Percentiles rank a stretch among this genome's conserved stretches.
Conservation (phyloP, 2,329 filamentous ascomycete genomes). For the Fusarium lyarnte region DNA sequence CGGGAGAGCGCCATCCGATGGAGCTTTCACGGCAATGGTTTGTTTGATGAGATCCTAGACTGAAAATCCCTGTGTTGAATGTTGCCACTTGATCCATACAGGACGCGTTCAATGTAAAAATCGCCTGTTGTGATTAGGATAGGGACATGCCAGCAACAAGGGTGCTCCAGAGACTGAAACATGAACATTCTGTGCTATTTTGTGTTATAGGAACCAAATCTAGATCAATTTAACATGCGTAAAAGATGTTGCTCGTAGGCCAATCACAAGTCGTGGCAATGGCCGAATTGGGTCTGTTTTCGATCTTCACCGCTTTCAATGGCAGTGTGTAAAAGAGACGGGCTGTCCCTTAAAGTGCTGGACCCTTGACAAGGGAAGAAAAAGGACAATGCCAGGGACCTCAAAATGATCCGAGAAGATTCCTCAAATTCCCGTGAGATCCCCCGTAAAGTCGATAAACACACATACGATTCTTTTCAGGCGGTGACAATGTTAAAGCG, state of each 20-base stretch:
- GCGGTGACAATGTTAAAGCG: constrained; percentile 29
- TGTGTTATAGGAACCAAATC: constrained; percentile 10
- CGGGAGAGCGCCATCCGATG: constrained; percentile 30
- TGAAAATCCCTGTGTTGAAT: constrained; percentile 6
- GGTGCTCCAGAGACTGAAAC: constrained; percentile 1
- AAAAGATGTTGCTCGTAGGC: neutral
- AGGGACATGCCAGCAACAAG: constrained; percentile 27
- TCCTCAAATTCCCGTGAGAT: constrained; percentile 41
- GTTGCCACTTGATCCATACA: constrained; percentile 36
- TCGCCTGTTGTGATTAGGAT: constrained; percentile 35
- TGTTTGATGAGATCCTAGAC: constrained; percentile 23
- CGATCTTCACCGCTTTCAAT: constrained; percentile 37
- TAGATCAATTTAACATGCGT: constrained; percentile 18
- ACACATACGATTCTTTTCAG: constrained; percentile 25
- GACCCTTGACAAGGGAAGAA: constrained; percentile 16
- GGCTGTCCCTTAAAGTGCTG: neutral
- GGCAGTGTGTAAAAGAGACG: constrained; percentile 1
- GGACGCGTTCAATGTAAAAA: constrained; percentile 35
- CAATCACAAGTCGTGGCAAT: constrained; percentile 4
- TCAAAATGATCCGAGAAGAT: constrained; percentile 31
- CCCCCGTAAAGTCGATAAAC: constrained; percentile 25
- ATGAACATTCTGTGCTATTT: neutral
- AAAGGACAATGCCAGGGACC: constrained; percentile 15
- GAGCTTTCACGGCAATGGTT: constrained; percentile 19
- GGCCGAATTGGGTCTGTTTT: constrained; percentile 18